Conservation (phyloP, 495 filamentous ascomycete species). For the Trichoderma asperelloides region DNA sequence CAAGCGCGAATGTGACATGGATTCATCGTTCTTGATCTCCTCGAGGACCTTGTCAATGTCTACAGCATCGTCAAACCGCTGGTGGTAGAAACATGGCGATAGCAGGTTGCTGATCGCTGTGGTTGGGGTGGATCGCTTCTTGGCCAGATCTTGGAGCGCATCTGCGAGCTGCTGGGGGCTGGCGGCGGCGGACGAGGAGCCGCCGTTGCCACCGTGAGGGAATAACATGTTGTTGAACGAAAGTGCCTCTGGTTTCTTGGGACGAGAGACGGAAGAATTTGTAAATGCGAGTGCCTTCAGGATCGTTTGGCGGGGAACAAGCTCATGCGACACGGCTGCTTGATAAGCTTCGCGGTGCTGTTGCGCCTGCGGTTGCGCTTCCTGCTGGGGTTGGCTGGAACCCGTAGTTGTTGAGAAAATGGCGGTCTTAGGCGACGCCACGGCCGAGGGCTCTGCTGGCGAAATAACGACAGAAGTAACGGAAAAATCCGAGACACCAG, state of each 20-base stretch:
- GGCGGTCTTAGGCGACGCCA: slow-evolving; percentile 5
- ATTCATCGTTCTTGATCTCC: slow-evolving; percentile 85
- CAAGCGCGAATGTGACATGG: slow-evolving; percentile 81
- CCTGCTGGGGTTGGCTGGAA: background rate
- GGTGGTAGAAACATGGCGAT: slow-evolving; percentile 95
- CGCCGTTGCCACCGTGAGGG: slow-evolving; percentile 22
- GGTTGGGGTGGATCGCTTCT: slow-evolving; percentile 40
- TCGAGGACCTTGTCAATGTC: slow-evolving; percentile 92
- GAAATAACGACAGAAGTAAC: background rate
- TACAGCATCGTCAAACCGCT: slow-evolving; percentile 89
- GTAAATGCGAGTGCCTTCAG: slow-evolving; percentile 65
- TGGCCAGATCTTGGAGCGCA: slow-evolving; percentile 53
- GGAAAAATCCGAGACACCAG: background rate
- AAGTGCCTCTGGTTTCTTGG: slow-evolving; percentile 46
- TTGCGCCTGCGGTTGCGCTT: slow-evolving; percentile 30
- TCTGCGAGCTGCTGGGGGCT: slow-evolving; percentile 48
- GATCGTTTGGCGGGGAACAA: slow-evolving; percentile 74
- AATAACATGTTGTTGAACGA: slow-evolving; percentile 46
- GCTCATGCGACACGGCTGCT: slow-evolving; percentile 45
- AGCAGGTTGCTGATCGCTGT: slow-evolving; percentile 61
- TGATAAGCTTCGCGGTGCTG: slow-evolving; percentile 43
- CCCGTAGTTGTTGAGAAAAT: background rate
- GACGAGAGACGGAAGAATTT: slow-evolving; percentile 48
- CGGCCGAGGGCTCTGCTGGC: background rate
- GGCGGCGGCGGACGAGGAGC: slow-evolving; percentile 24